Base-by-base conservation (phyloP, 208 protist species). In the Acanthamoeba quina region DNA sequence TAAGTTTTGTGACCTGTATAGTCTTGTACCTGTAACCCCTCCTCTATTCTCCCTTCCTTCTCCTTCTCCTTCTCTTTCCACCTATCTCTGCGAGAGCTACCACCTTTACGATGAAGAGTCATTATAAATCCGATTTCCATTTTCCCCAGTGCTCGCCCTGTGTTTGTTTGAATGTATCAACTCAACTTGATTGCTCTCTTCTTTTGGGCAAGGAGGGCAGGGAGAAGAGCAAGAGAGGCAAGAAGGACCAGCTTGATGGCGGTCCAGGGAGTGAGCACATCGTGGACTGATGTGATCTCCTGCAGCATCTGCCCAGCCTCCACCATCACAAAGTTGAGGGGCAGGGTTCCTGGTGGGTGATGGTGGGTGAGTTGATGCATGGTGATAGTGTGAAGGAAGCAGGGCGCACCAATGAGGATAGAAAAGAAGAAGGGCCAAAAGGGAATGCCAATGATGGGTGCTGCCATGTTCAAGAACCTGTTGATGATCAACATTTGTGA, bases 351-450 rank as follows among this genome's bases (percentile, higher is more conserved):
- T 86, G 78, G 56, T n/a, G 24, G 24, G 10, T 10, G 21, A 66
- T 15, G n/a, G 5, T 10, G n/a, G 37, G 3, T 37, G 66, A 72
- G 66, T 24, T 24, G 24, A 29, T 24, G 54, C 54, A 19, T 6
- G n/a, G 13, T 17, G 29, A 19, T 37, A 37, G 10, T 5, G 64
- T 9, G 26, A 29, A 37, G 10, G 9, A 9, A 31, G 21, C 7
- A 9, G 15, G 5, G 15, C 26, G 78, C 34, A 86, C 78, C 78
- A n/a, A 86, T 56, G n/a, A 86, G 52, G 13, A 86, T 26, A 5
- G 78, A 86, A 29, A 86, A 86, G 78, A 86, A 86, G 78, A 86
- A 86, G 6, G 78, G 78, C 78, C 78, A 86, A 24, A 86, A 86
- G 2, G 49, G 78, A 3, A 86, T 29, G 7, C 78, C 78, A 41